Conservation (phyloP, 1,284 basidiomycete species). For the Kwoniella shivajii region DNA sequence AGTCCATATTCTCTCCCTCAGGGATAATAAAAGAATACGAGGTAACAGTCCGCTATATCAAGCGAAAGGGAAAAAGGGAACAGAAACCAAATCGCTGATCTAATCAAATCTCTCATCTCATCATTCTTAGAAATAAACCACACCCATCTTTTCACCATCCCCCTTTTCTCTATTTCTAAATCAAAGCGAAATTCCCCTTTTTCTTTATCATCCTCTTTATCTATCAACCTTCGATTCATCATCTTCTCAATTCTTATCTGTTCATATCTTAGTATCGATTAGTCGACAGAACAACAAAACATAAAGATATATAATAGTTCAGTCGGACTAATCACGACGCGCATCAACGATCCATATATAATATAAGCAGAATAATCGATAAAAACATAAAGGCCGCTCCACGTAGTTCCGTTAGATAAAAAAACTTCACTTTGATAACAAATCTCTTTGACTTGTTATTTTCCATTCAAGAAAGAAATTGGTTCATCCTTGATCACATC, state of each 20-base stretch:
- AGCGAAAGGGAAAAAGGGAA: neutral
- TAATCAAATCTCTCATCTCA: slow-evolving; percentile 8
- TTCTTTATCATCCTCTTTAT: neutral
- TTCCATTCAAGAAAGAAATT: no score
- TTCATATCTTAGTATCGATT: neutral
- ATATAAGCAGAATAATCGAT: no score
- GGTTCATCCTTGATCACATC: no score
- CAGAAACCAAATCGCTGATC: slow-evolving; percentile 6
- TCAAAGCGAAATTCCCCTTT: neutral
- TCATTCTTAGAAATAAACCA: neutral
- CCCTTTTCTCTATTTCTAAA: slow-evolving; percentile 2
- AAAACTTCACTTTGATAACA: no score
- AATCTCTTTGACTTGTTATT: no score
- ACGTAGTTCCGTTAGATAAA: no score
- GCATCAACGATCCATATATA: no score
- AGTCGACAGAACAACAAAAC: neutral
- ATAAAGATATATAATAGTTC: neutral
- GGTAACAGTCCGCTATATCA: neutral
- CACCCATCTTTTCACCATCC: neutral
- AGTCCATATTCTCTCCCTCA: no score
- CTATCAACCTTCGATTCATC: neutral
- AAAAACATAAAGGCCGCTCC: no score
- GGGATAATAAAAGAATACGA: no score
- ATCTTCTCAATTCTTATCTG: neutral
- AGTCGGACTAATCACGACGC: no score